Evolutionary conservation across 176 grass and related monocot species (phyloP), one percentile per base, ranked within the genome.

Genomic region (Eleusine coracana): DNA sequence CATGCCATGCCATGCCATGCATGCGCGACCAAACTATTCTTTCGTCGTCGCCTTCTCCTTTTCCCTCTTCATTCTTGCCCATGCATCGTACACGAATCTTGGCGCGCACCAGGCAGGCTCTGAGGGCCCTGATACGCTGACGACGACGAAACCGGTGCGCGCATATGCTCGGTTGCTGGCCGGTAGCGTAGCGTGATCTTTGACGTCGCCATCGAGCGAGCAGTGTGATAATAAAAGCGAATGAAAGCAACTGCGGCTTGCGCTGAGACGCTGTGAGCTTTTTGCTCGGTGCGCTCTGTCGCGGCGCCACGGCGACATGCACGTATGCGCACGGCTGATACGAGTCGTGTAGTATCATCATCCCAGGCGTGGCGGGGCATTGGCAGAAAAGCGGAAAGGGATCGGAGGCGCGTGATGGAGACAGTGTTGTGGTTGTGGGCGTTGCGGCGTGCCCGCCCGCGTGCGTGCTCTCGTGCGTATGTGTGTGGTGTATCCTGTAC

Each of bases 151-250:
- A 48, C 37, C 28, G 60, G 15, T 13, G 71, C 13, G 16, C 2
- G 11, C 17, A 2, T 1, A 2, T 1, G 54, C 54, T 20, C 21
- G 5, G 5, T 29, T 46, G 10, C 56, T 18, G 5, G 37, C 14
- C 41, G n/a, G 58, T 15, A 61, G 63, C 64, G 58, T 15, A 61
- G 63, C 64, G 20, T 40, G 64, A 80, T 69, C 78, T 80, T 55
- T 80, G 31, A 80, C 78, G 78, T 80, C 65, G 78, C 48, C n/a
- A 69, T 80, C 65, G 48, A 46, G 1, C 20, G 20, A 59, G 28
- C 78, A 21, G 29, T 68, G 2, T 12, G 0, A 44, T 2, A 46
- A 77, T 2, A 46, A 77, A 55, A 77, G 83, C 12, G 83, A n/a
- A n/a, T n/a, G n/a, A 51, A 62, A 18, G 39, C 1, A 2, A 0